Percentiles rank a stretch among this genome's conserved stretches.
These are phyloP conservation scores for Lecanosticta acicola DNA, from an alignment of 2,329 filamentous ascomycete species.

Conservation along the genomic window DNA sequence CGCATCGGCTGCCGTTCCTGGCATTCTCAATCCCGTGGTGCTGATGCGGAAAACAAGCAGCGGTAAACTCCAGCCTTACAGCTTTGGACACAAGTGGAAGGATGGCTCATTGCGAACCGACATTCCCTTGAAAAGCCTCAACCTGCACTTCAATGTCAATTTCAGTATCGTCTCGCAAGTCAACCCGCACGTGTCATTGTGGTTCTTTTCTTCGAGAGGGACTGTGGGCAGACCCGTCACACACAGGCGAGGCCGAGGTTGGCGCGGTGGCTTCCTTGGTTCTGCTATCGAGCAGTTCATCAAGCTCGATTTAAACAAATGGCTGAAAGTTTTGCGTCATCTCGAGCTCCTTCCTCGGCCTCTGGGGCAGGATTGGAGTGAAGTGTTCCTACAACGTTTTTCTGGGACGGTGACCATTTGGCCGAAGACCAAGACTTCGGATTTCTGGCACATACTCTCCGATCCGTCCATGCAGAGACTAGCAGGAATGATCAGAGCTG, in stretches of 20 bases:
- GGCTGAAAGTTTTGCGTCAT: slow-evolving; percentile 90
- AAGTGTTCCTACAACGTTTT: slow-evolving; percentile 94
- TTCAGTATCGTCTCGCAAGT: slow-evolving; percentile 86
- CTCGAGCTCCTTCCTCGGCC: slow-evolving; percentile 86
- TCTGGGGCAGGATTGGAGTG: slow-evolving; percentile 91
- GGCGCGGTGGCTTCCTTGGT: slow-evolving; percentile 92
- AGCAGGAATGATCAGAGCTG: slow-evolving; percentile 82
- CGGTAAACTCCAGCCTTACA: slow-evolving; percentile 78
- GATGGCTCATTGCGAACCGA: slow-evolving; percentile 91
- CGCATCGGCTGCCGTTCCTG: slow-evolving; percentile 90
- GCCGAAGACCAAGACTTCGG: slow-evolving; percentile 72
- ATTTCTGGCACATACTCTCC: slow-evolving; percentile 79
- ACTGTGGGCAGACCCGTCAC: slow-evolving; percentile 90
- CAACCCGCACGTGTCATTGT: slow-evolving; percentile 96
- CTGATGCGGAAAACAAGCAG: slow-evolving; percentile 79
- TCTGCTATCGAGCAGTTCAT: slow-evolving; percentile 90
- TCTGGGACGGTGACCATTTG: slow-evolving; percentile 93
- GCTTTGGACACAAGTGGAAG: slow-evolving; percentile 99
- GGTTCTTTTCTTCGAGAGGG: slow-evolving; percentile 94
- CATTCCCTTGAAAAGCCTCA: slow-evolving; percentile 88
- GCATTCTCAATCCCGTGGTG: slow-evolving; percentile 91
- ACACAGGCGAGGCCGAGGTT: slow-evolving; percentile 85
- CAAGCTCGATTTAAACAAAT: slow-evolving; percentile 95
- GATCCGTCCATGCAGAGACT: slow-evolving; percentile 73
- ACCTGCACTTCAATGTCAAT: slow-evolving; percentile 96